Base-by-base conservation (phyloP, 352 stramenopile species). In the Phytopythium mirpurense region DNA sequence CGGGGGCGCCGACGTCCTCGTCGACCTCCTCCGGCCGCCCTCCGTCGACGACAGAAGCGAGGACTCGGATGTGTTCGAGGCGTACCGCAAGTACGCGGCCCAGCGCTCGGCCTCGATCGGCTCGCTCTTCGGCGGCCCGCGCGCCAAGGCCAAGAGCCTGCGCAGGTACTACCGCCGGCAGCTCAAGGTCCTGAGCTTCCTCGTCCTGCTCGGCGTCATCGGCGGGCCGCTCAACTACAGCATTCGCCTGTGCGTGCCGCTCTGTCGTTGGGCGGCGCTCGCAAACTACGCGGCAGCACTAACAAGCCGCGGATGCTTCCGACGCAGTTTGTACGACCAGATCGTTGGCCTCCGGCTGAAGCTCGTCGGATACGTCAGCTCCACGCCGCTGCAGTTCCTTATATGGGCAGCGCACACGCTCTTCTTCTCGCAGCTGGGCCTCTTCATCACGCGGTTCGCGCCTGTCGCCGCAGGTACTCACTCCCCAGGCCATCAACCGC, bases 191-290 rank as follows among this genome's bases (percentile, higher is more conserved):
- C 62, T 90, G 21, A 73, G 64, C 51, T 95, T 95, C 56, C 67
- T 95, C 43, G 55, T 93, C 18, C 66, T 95, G 18, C 64, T 95
- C 19, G 84, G 84, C 14, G 72, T 93, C 38, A 89, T 95, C 45
- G 80, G 80, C 38, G 84, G 83, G 19, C 79, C 81, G 12, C 60
- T 95, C 51, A 85, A 80, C 55, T 93, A 86, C 51, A 65, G 70
- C 47, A 88, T 93, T 56, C 78, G 77, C 56, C 19, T 77, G 76
- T 84, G 70, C 32, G 57, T 59, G n/a, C n/a, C 5, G 43, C 45
- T 38, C 19, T 23, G 5, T 15, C 5, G 6, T 15, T 15, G 32
- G 7, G 5, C 5, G 5, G 29, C 29, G 29, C 5, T 10, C 5
- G 5, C 29, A 9, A 32, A 32, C 5, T 9, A 5, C 29, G 29